A percentile compares a stretch with the other conserved stretches of the same genome.
phyloP scores from a whole-genome alignment of 495 filamentous ascomycete genomes.

The Neurospora sp. region DNA sequence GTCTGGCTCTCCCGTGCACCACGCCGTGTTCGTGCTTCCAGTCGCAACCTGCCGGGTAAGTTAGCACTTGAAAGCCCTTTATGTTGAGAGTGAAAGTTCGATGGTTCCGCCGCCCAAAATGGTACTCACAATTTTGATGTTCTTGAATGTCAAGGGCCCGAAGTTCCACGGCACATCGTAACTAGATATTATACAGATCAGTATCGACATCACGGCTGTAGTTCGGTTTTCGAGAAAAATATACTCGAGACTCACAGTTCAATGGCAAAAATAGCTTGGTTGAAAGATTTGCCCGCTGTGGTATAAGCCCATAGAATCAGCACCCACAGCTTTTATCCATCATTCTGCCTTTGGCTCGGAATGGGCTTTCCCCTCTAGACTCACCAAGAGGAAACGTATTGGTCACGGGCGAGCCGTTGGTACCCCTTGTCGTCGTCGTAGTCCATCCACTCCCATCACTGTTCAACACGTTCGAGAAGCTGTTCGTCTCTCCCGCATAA shows the following conservation, averaged over 20 bases:
- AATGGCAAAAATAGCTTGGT: conserved; percentile 30
- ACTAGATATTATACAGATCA: background rate
- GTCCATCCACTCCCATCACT: conserved; percentile 13
- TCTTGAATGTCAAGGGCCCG: conserved; percentile 26
- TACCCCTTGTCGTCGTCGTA: conserved; percentile 11
- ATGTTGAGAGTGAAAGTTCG: background rate
- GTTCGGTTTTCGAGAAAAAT: background rate
- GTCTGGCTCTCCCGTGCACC: conserved; percentile 25
- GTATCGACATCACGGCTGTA: background rate
- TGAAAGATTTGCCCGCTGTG: conserved; percentile 26
- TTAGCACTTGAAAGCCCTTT: background rate
- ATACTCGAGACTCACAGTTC: conserved; percentile 18
- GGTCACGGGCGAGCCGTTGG: conserved; percentile 11
- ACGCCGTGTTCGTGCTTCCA: conserved; percentile 14
- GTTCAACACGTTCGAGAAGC: conserved; percentile 18
- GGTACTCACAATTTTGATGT: conserved; percentile 28
- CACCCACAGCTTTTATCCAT: background rate
- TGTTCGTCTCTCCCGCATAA: conserved; percentile 18
- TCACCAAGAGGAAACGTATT: conserved; percentile 18
- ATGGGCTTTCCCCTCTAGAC: background rate
- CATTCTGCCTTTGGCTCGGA: background rate
- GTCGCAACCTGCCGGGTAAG: conserved; percentile 9
- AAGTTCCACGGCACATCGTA: conserved; percentile 28
- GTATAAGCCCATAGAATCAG: background rate
- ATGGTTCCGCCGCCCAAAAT: background rate